A percentile compares a stretch with the other conserved stretches of the same genome.
phyloP scores from a whole-genome alignment of 2,329 filamentous ascomycete species.

The Nigrograna mackinnonii region DNA sequence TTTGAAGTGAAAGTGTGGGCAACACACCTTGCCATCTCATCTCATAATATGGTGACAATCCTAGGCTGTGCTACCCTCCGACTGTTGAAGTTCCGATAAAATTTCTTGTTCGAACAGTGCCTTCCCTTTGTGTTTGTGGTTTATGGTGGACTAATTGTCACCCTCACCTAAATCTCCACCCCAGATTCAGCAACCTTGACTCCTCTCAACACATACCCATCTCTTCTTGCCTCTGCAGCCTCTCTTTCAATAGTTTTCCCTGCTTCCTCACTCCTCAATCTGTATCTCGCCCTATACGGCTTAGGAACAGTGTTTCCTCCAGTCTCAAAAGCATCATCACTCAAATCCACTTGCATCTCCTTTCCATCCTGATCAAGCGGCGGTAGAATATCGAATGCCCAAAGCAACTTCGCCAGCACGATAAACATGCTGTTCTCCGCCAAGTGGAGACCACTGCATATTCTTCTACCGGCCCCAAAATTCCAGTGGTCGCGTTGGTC shows the following conservation, averaged over 20 bases:
- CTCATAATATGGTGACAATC: no score
- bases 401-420: conserved; percentile 49
- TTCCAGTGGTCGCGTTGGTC: conserved; percentile 34
- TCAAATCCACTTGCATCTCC: conserved; percentile 38
- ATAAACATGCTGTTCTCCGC: conserved; percentile 49
- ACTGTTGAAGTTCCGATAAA: no score
- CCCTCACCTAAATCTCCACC: conserved; percentile 2
- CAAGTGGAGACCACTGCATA: conserved; percentile 48
- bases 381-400: conserved; percentile 52
- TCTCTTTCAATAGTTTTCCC: conserved; percentile 24
- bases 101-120: no score
- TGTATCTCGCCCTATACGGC: conserved; percentile 29
- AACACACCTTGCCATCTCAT: no score
- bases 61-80: no score
- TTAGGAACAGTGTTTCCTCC: conserved; percentile 38
- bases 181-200: conserved; percentile 21
- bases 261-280: conserved; percentile 23
- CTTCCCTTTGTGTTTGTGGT: no score
- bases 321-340: conserved; percentile 36
- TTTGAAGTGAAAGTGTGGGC: no score
- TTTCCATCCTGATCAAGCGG: conserved; percentile 37
- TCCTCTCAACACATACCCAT: conserved; percentile 36
- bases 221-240: conserved; percentile 25
- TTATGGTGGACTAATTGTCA: no score
- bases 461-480: conserved; percentile 49